A percentile compares a stretch with the other conserved stretches of the same genome.
phyloP scores from a whole-genome alignment of 164 flowering plant genomes.

The Tetrastigma voinierianum region DNA sequence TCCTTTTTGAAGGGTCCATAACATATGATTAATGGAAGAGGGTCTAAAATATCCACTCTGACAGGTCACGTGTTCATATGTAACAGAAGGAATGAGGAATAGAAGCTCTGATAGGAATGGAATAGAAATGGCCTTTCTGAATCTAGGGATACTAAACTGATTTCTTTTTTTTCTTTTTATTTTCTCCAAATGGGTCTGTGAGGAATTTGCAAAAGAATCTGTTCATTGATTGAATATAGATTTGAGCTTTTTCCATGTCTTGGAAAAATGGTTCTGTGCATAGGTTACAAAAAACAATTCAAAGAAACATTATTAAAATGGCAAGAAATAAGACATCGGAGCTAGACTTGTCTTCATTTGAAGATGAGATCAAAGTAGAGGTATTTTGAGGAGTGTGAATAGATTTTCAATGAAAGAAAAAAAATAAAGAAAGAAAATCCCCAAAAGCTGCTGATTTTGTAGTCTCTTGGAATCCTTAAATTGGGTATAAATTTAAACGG shows the following conservation, averaged over 20 bases:
- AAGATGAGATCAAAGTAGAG: conserved; percentile 8
- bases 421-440: too few species aligned
- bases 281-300: conserved; percentile 15
- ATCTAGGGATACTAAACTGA: conserved; percentile 5
- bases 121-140: conserved; percentile 24
- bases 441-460: conserved; percentile 17
- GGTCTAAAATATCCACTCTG: background rate
- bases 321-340: conserved; percentile 16
- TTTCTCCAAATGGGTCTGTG: background rate
- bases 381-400: conserved; percentile 9
- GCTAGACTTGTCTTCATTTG: conserved; percentile 17
- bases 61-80: conserved; percentile 19
- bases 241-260: conserved; percentile 7
- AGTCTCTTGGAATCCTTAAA: conserved; percentile 30
- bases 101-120: conserved; percentile 28
- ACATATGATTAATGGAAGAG: background rate
- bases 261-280: conserved; percentile 10
- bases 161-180: background rate
- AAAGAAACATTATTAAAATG: conserved; percentile 16
- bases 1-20: background rate
- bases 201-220: conserved; percentile 15
- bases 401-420: background rate
- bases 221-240: conserved; percentile 8
- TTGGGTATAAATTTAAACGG: conserved; percentile 6
- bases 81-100: conserved; percentile 10